A percentile compares a stretch with the other conserved stretches of the same genome.
phyloP scores from a whole-genome alignment of 2,329 filamentous ascomycete species.

The Penicillium digitatum region DNA sequence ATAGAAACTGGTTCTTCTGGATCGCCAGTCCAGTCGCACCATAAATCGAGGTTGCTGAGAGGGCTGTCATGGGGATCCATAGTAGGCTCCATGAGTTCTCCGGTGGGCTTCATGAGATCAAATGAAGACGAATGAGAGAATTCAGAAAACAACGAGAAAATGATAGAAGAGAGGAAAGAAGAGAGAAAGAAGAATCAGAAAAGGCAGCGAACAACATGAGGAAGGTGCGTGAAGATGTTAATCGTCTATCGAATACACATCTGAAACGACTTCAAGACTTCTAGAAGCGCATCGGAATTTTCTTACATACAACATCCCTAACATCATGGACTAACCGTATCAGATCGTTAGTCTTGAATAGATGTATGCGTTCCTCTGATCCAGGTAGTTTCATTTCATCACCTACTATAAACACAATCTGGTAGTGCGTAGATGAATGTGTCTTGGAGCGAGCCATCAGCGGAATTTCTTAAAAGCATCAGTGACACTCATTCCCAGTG shows the following conservation, averaged over 20 bases:
- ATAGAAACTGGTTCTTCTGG: conserved; percentile 23
- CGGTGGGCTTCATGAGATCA: background rate
- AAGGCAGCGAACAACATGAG: conserved; percentile 1
- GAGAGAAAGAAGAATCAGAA: background rate
- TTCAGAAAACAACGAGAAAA: background rate
- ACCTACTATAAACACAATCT: background rate
- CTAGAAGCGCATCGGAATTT: too few relatives aligned
- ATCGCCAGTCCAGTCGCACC: conserved; percentile 32
- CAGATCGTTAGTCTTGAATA: too few relatives aligned
- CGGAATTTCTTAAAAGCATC: conserved; percentile 63
- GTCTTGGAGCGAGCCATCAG: background rate
- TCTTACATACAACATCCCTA: too few relatives aligned
- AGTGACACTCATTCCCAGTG: conserved; percentile 57
- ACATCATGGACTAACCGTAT: too few relatives aligned
- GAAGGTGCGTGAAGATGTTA: conserved; percentile 3
- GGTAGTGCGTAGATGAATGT: background rate
- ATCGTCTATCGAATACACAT: background rate
- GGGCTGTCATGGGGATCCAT: conserved; percentile 14
- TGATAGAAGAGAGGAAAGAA: background rate
- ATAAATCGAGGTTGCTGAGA: conserved; percentile 31
- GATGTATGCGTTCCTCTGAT: too few relatives aligned
- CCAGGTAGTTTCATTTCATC: too few relatives aligned
- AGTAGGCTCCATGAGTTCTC: background rate
- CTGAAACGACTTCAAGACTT: too few relatives aligned
- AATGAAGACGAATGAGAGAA: background rate